A percentile compares a stretch with the other conserved stretches of the same genome.
phyloP scores from a whole-genome alignment of 2,329 filamentous ascomycete species.

The Elsinoe fawcettii region DNA sequence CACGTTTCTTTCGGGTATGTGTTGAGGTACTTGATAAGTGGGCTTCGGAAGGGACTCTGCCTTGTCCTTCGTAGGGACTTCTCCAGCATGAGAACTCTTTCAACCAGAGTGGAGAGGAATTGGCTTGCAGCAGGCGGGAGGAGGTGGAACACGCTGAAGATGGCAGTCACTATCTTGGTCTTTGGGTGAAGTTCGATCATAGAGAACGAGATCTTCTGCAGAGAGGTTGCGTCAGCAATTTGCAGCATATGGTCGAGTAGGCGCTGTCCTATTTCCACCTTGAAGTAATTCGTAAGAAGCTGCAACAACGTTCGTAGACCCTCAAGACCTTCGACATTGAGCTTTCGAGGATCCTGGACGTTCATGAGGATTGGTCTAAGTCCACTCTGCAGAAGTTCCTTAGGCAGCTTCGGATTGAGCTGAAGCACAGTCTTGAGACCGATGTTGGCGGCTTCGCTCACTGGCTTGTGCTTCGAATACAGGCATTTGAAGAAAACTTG shows the following conservation, averaged over 20 bases:
- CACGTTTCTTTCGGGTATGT: constrained; percentile 85
- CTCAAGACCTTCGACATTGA: constrained; percentile 83
- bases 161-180: constrained; percentile 91
- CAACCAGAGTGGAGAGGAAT: constrained; percentile 84
- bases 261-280: constrained; percentile 90
- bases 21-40: constrained; percentile 88
- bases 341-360: constrained; percentile 82
- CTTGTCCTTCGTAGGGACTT: constrained; percentile 76
- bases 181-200: constrained; percentile 86
- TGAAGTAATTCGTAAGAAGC: constrained; percentile 95
- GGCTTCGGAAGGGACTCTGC: constrained; percentile 82
- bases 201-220: constrained; percentile 90
- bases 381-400: constrained; percentile 89
- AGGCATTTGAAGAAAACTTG: constrained; percentile 96
- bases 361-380: constrained; percentile 93
- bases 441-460: constrained; percentile 87
- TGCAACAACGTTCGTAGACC: constrained; percentile 84
- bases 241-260: constrained; percentile 90
- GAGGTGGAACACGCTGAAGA: constrained; percentile 96
- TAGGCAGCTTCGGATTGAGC: constrained; percentile 84
- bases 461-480: constrained; percentile 85
- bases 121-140: constrained; percentile 80
- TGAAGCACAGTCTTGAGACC: constrained; percentile 81
- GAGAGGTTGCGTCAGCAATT: constrained; percentile 68
- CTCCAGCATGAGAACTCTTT: constrained; percentile 84